Conservation (phyloP, 2,329 filamentous ascomycete species). For the Diaporthe sp. region DNA sequence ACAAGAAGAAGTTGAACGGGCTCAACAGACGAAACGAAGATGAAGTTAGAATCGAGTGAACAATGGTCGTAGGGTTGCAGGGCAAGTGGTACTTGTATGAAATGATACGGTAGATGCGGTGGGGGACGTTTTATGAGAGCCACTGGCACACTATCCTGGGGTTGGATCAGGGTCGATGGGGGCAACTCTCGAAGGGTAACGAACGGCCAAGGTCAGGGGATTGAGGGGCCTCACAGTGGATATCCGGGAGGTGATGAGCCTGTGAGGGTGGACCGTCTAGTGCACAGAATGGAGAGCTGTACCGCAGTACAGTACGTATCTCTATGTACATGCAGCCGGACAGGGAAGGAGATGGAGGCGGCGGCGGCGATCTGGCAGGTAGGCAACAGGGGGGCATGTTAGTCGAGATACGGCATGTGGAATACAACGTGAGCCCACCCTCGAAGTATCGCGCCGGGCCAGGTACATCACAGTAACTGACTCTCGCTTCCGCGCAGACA, state of each 20-base stretch:
- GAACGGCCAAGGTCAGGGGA: constrained; percentile 46
- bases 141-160: constrained; percentile 62
- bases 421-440: constrained; percentile 38
- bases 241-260: constrained; percentile 36
- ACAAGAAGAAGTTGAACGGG: constrained; percentile 39
- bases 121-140: constrained; percentile 62
- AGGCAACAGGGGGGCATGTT: constrained; percentile 41
- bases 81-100: constrained; percentile 62
- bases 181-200: constrained; percentile 37
- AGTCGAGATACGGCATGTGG: constrained; percentile 40
- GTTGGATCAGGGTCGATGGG: constrained; percentile 51
- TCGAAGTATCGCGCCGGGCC: constrained; percentile 31
- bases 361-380: constrained; percentile 53
- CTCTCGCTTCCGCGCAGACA: constrained; percentile 24
- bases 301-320: constrained; percentile 39
- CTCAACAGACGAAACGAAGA: constrained; percentile 45
- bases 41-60: constrained; percentile 47
- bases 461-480: constrained; percentile 35
- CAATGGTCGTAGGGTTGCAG: constrained; percentile 53
- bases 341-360: constrained; percentile 62
- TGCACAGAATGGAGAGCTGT: constrained; percentile 52
- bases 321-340: constrained; percentile 57
- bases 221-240: constrained; percentile 39
- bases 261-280: constrained; percentile 44
- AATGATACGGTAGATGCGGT: constrained; percentile 62